These are phyloP conservation scores for Wallacemonas rigidus DNA, from an alignment of 208 protist species.

Conservation along the genomic window DNA sequence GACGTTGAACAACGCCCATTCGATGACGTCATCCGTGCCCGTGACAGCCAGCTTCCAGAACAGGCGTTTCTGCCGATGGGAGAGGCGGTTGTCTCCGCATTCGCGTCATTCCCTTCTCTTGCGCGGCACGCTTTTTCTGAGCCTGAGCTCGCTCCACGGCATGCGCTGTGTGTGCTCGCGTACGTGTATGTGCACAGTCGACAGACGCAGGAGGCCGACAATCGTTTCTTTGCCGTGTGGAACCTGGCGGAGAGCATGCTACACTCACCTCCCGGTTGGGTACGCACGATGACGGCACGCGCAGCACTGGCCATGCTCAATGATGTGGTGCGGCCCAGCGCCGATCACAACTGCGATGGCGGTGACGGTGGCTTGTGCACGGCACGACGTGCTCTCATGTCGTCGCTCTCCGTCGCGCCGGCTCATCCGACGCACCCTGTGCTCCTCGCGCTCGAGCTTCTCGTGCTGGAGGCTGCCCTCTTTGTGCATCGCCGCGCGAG, in stretches of 20 bases:
- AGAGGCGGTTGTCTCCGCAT: no score
- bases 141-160: background rate
- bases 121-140: no score
- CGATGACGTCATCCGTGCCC: no score
- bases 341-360: background rate
- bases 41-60: no score
- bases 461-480: constrained; percentile 28
- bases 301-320: constrained; percentile 20
- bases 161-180: constrained; percentile 3
- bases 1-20: no score
- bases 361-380: no score
- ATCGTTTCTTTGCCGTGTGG: constrained; percentile 38
- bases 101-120: no score
- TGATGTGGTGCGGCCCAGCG: background rate
- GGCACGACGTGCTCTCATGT: background rate
- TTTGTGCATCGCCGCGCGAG: constrained; percentile 22
- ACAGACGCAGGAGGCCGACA: constrained; percentile 1
- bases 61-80: no score
- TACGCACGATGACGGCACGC: background rate
- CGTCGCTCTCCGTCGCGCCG: background rate
- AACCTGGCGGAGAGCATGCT: constrained; percentile 28
- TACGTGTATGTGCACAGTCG: constrained; percentile 7
- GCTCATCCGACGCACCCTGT: constrained; percentile 11
- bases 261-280: constrained; percentile 7
- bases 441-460: constrained; percentile 23